Percentiles rank a stretch among this genome's conserved stretches.
phyloP scores from a whole-genome alignment of 164 flowering plant genomes.

The Vitis rupestris region DNA sequence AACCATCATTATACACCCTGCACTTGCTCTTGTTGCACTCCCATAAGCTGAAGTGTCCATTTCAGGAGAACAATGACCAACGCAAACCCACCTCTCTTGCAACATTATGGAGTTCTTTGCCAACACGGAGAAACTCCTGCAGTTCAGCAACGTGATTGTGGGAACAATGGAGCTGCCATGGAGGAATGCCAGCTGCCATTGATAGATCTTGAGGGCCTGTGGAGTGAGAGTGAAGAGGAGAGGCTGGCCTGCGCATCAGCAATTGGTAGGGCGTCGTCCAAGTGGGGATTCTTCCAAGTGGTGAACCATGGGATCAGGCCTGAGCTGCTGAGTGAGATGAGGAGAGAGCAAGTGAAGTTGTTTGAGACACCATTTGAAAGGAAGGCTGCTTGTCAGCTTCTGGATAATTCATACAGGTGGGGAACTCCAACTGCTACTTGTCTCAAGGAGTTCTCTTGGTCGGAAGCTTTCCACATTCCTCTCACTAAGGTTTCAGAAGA shows the following conservation, averaged over 20 bases:
- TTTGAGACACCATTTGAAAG: slow-evolving; percentile 58
- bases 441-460: slow-evolving; percentile 64
- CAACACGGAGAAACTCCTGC: neutral
- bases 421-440: slow-evolving; percentile 65
- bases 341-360: slow-evolving; percentile 61
- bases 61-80: slow-evolving; percentile 9
- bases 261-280: slow-evolving; percentile 53
- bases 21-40: neutral
- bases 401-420: slow-evolving; percentile 71
- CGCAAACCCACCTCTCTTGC: slow-evolving; percentile 51
- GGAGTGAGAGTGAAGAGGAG: slow-evolving; percentile 18
- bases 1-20: slow-evolving; percentile 3
- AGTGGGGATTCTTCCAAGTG: slow-evolving; percentile 92
- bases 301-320: slow-evolving; percentile 71
- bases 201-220: slow-evolving; percentile 52
- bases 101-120: slow-evolving; percentile 29
- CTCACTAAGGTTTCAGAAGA: slow-evolving; percentile 50
- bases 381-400: slow-evolving; percentile 40
- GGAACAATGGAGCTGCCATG: neutral
- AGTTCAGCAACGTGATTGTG: neutral
- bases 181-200: slow-evolving; percentile 61
- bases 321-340: slow-evolving; percentile 53
- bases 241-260: slow-evolving; percentile 31
- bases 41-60: neutral
- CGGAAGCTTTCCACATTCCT: slow-evolving; percentile 80